These are phyloP conservation scores for Wallacemonas rigidus DNA, from an alignment of 208 protist genomes.

Conservation along the genomic window DNA sequence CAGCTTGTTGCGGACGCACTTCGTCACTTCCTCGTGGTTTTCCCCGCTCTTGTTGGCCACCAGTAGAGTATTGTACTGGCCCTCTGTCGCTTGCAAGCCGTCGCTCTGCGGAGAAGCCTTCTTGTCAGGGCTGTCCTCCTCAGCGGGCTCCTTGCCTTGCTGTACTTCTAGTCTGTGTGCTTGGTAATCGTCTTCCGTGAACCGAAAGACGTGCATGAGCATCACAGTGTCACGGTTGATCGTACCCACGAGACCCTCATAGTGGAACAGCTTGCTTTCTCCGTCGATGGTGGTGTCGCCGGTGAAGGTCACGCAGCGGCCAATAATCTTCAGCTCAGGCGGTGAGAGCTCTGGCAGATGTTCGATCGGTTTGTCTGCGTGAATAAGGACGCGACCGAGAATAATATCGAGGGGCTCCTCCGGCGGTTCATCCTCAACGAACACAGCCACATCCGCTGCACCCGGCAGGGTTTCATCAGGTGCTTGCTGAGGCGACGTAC, in stretches of 20 bases:
- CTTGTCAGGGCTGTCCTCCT: neutral
- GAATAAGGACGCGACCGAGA: conserved; percentile 40
- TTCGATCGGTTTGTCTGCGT: conserved; percentile 52
- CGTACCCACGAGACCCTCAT: conserved; percentile 71
- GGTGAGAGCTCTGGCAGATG: conserved; percentile 53
- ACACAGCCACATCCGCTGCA: neutral
- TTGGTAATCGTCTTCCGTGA: conserved; percentile 70
- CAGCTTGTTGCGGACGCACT: conserved; percentile 11
- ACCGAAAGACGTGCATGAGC: conserved; percentile 72
- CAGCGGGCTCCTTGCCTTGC: neutral
- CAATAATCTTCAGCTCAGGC: conserved; percentile 83
- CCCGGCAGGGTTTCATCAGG: neutral
- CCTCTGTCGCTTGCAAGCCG: conserved; percentile 2
- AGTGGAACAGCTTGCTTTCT: conserved; percentile 48
- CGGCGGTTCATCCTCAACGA: neutral
- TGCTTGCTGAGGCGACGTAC: neutral
- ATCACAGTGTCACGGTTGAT: conserved; percentile 80
- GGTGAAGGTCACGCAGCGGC: conserved; percentile 71
- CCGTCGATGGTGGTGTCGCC: conserved; percentile 58
- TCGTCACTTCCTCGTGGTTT: conserved; percentile 7
- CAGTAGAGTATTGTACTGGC: conserved; percentile 11
- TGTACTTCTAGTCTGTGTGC: conserved; percentile 28
- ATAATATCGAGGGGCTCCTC: conserved; percentile 43
- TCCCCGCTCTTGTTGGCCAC: conserved; percentile 20
- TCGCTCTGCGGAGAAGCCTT: conserved; percentile 2